Conservation (phyloP, 2,329 filamentous ascomycete genomes). For the Eutypella sp. region DNA sequence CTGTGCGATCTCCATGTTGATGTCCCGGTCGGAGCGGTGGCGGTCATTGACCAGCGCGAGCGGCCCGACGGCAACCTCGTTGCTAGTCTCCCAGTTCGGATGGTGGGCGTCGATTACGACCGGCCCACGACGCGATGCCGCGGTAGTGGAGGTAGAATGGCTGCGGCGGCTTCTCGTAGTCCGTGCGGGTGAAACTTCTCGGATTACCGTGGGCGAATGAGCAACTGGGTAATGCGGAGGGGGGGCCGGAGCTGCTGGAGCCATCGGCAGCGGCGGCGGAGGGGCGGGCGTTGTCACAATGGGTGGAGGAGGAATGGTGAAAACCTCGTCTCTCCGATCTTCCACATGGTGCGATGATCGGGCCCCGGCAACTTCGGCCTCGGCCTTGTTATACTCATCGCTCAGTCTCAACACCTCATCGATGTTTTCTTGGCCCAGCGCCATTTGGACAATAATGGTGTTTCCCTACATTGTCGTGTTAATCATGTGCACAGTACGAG, state of each 20-base stretch:
- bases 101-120: slow-evolving; percentile 36
- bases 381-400: slow-evolving; percentile 64
- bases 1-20: slow-evolving; percentile 66
- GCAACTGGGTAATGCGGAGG: slow-evolving; percentile 34
- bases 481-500: neutral
- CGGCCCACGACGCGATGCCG: slow-evolving; percentile 22
- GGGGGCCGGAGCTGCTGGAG: slow-evolving; percentile 16
- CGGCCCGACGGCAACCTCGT: slow-evolving; percentile 32
- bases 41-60: slow-evolving; percentile 36
- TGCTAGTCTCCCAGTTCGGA: slow-evolving; percentile 30
- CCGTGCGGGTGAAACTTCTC: slow-evolving; percentile 45
- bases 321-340: slow-evolving; percentile 42
- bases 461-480: slow-evolving; percentile 57
- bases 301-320: slow-evolving; percentile 30
- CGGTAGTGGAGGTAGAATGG: slow-evolving; percentile 32
- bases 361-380: slow-evolving; percentile 39
- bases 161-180: slow-evolving; percentile 18
- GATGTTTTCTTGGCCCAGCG: slow-evolving; percentile 84
- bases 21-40: slow-evolving; percentile 52
- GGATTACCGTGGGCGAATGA: slow-evolving; percentile 42
- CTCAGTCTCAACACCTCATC: slow-evolving; percentile 82
- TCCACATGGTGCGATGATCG: slow-evolving; percentile 46
- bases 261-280: slow-evolving; percentile 22
- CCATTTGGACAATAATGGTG: slow-evolving; percentile 75
- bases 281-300: slow-evolving; percentile 20